Evolutionary conservation across 116 monocot species (phyloP).

Genomic region (Zostera marina): DNA sequence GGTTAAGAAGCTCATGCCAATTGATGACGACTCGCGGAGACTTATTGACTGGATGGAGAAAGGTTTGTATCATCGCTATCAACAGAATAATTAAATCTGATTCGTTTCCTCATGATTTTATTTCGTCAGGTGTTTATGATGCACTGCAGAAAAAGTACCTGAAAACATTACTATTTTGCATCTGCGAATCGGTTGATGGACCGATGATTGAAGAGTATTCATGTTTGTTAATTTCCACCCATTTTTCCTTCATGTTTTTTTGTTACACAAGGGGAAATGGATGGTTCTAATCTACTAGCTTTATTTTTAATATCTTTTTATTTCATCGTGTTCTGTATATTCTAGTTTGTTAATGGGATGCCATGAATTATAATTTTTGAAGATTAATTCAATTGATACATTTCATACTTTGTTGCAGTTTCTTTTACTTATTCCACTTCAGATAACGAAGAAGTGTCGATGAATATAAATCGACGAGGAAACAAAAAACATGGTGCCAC

Average conservation of each 20-base stretch:
- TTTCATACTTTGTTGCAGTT: slow-evolving; percentile 26
- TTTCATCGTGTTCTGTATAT: no score
- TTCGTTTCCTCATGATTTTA: background rate
- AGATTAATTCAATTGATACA: background rate
- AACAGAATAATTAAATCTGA: background rate
- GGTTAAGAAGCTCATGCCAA: slow-evolving; percentile 98
- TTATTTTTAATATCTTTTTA: background rate
- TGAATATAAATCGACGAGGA: slow-evolving; percentile 69
- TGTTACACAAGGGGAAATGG: background rate
- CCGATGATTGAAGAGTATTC: slow-evolving; percentile 95
- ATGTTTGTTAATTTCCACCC: slow-evolving; percentile 25
- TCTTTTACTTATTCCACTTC: slow-evolving; percentile 64
- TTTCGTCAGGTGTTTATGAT: slow-evolving; percentile 67
- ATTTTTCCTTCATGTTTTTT: background rate
- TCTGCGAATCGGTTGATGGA: slow-evolving; percentile 79
- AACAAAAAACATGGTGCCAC: slow-evolving; percentile 61
- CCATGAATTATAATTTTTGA: background rate
- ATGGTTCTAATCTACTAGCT: background rate
- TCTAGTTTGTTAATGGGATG: no score
- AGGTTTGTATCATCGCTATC: slow-evolving; percentile 28
- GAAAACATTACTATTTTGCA: slow-evolving; percentile 84
- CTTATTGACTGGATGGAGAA: slow-evolving; percentile 99
- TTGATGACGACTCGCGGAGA: slow-evolving; percentile 81
- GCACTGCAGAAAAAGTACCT: slow-evolving; percentile 96
- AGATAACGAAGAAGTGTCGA: slow-evolving; percentile 54